phyloP scores from a whole-genome alignment of 2,329 filamentous ascomycete species.

The Graphilbum sp. region DNA sequence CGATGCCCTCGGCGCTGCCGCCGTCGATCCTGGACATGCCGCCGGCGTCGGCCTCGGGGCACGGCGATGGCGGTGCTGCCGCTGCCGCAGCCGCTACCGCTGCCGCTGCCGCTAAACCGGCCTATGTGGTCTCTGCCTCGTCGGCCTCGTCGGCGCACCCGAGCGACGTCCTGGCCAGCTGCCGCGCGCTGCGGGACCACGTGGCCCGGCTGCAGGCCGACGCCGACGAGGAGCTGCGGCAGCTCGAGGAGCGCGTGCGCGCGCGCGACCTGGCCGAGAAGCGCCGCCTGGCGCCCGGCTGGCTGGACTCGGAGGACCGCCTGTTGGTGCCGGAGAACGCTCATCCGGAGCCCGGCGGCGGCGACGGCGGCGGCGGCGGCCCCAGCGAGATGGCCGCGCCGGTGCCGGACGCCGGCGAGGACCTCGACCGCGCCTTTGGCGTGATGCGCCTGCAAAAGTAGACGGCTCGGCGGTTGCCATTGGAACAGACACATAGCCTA shows the following conservation, averaged over 20 bases:
- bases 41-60: constrained; percentile 14
- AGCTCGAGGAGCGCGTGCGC: constrained; percentile 51
- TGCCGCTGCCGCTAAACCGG: constrained; percentile 16
- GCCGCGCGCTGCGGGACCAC: constrained; percentile 61
- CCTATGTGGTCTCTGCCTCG: constrained; percentile 62
- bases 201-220: constrained; percentile 52
- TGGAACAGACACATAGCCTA: no score
- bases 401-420: constrained; percentile 3
- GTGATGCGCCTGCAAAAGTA: constrained; percentile 3
- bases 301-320: constrained; percentile 58
- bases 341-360: no score
- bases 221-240: constrained; percentile 48
- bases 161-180: constrained; percentile 69
- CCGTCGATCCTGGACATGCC: constrained; percentile 37
- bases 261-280: constrained; percentile 63
- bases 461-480: no score
- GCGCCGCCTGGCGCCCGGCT: constrained; percentile 61
- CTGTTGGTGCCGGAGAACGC: constrained; percentile 56
- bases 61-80: constrained; percentile 17
- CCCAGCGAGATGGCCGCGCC: constrained; percentile 9
- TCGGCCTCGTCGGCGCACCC: constrained; percentile 76
- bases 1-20: constrained; percentile 73
- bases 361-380: neutral
- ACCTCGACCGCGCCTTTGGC: constrained; percentile 9
- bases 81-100: constrained; percentile 18